Base-by-base conservation (phyloP, 2,329 filamentous ascomycete species). In the Arachnomyces sp. region DNA sequence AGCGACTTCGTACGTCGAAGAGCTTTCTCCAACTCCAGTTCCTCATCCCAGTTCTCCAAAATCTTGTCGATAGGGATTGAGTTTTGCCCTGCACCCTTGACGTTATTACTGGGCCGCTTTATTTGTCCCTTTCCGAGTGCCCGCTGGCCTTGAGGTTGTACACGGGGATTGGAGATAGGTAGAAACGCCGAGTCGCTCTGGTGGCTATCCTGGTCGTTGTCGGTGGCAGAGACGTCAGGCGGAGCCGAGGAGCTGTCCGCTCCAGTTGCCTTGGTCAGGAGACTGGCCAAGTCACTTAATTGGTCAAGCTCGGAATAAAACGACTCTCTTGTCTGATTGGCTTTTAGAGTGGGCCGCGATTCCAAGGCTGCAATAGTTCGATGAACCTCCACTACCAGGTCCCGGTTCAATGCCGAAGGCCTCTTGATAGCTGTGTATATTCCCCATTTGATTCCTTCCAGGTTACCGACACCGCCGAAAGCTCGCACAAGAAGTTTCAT, bases 381-480 rank as follows among this genome's bases (percentile, higher is more conserved):
- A 18, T 53, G 49, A 7, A 54, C 51, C 40, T 66, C 64, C 13
- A 55, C 56, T 2, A 63, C 44, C 18, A 67, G 56, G 35, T 60
- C 52, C 16, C 40, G 52, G 30, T 43, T 54, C 16, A 59, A 40
- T 9, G 57, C 53, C 25, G 56, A 60, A 2, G 47, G 44, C 18
- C 62, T 58, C 18, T 57, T 51, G 16, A 66, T 48, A n/a, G 52
- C 59, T 2, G 61, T 60, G 38, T 65, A 38, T 31, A 66, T 53
- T 36, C 61, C 64, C 64, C 64, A 67, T 36, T 62, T 61, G 2
- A 65, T 45, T 2, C 63, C 64, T n/a, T 53, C 50, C 6, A 60
- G 39, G 25, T 63, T 55, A 3, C 52, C 49, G 4, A 45, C 39
- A 2, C 41, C 40, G 1, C 57, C 52, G 32, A 59, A 65, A 6